phyloP scores from a whole-genome alignment of 495 filamentous ascomycete genomes.

The Diplogelasinospora grovesii region DNA sequence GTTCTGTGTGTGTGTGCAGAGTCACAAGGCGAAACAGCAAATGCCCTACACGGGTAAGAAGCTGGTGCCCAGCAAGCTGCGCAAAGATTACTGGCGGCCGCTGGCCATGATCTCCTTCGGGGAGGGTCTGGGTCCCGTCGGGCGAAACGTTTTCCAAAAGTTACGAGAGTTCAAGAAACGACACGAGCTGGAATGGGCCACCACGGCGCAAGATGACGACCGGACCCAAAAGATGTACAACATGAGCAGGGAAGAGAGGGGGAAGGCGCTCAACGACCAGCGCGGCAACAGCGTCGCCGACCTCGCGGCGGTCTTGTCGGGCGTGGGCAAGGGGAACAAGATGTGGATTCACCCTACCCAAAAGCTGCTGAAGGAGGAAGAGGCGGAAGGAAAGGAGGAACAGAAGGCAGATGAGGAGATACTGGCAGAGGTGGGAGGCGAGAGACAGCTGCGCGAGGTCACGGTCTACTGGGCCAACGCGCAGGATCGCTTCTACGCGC shows the following conservation, averaged over 20 bases:
- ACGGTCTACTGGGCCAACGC: slow-evolving; percentile 64
- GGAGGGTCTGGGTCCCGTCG: slow-evolving; percentile 45
- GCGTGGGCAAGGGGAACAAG: slow-evolving; percentile 39
- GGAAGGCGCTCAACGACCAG: slow-evolving; percentile 69
- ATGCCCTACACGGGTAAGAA: slow-evolving; percentile 89
- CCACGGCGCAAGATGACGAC: slow-evolving; percentile 32
- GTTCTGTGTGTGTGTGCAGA: too few relatives aligned
- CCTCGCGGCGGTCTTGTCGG: slow-evolving; percentile 66
- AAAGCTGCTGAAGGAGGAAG: slow-evolving; percentile 4
- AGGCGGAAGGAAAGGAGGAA: slow-evolving; percentile 24
- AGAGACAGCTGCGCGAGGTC: slow-evolving; percentile 29
- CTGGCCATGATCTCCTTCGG: slow-evolving; percentile 67
- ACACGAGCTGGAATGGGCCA: slow-evolving; percentile 58
- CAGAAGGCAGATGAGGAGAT: slow-evolving; percentile 10
- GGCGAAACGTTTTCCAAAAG: slow-evolving; percentile 67
- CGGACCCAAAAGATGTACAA: slow-evolving; percentile 34
- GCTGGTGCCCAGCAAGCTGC: slow-evolving; percentile 65
- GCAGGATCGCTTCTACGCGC: slow-evolving; percentile 58
- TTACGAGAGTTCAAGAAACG: slow-evolving; percentile 74
- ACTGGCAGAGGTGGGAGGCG: slow-evolving; percentile 5
- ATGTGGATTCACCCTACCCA: slow-evolving; percentile 21
- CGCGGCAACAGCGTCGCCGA: slow-evolving; percentile 85
- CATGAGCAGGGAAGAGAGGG: slow-evolving; percentile 50
- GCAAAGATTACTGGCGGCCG: slow-evolving; percentile 88
- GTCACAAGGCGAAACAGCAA: slow-evolving; percentile 63